These are phyloP conservation scores for Trapa incisa DNA, from an alignment of 345 rosid species.

Conservation along the genomic window DNA sequence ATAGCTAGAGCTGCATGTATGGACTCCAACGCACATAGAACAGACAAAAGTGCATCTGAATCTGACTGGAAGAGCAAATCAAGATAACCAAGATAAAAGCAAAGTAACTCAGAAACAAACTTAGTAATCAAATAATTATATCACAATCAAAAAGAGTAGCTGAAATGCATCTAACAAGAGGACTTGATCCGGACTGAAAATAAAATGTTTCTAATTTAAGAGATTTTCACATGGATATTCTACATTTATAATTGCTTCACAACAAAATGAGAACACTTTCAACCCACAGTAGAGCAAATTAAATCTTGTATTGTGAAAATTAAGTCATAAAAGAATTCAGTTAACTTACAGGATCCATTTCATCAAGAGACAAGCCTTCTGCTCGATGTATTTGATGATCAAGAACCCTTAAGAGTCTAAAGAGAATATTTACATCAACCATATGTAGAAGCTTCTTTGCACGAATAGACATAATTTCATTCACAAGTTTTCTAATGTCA, in stretches of 20 bases:
- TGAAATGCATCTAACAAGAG: background rate
- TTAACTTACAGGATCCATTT: conserved; percentile 58
- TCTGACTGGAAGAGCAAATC: conserved; percentile 45
- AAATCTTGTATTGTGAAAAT: background rate
- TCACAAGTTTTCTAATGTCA: conserved; percentile 64
- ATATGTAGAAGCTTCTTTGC: conserved; percentile 71
- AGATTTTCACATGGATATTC: background rate
- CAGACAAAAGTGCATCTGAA: conserved; percentile 48
- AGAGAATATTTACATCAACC: conserved; percentile 74
- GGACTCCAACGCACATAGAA: conserved; percentile 87
- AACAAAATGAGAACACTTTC: background rate
- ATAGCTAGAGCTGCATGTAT: conserved; percentile 87
- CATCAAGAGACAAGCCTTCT: conserved; percentile 71
- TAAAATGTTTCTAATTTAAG: background rate
- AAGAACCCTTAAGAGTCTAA: conserved; percentile 52
- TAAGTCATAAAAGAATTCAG: conserved; percentile 5
- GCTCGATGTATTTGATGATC: conserved; percentile 98
- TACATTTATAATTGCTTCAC: background rate
- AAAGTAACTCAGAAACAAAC: background rate
- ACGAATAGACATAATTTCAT: conserved; percentile 65
- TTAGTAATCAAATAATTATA: background rate
- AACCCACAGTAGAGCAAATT: background rate
- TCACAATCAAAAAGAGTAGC: background rate
- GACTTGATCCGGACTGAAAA: background rate
- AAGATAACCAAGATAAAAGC: background rate